A percentile compares a stretch with the other conserved stretches of the same genome.
These are phyloP conservation scores for Pelargonium citronellum DNA, from an alignment of 441 rosid genomes.

Conservation along the genomic window DNA sequence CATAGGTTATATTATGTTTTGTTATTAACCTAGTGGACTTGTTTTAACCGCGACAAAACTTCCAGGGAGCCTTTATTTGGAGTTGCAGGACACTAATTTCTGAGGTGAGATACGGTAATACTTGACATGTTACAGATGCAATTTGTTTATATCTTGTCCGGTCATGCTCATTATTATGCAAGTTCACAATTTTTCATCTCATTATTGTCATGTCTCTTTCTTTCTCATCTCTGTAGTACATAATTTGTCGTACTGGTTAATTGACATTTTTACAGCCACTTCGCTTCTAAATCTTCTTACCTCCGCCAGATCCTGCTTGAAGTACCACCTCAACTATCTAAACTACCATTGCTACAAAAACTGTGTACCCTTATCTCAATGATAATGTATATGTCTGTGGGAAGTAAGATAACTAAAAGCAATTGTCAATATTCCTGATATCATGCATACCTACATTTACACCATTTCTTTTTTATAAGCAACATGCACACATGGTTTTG, in stretches of 20 bases:
- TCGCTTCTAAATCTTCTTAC: neutral
- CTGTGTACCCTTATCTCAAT: neutral
- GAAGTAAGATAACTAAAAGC: neutral
- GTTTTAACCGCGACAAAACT: constrained; percentile 16
- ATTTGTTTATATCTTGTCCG: neutral
- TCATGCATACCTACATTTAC: neutral
- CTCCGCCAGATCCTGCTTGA: neutral
- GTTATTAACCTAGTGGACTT: constrained; percentile 18
- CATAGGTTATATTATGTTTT: constrained; percentile 8
- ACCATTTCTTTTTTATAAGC: neutral
- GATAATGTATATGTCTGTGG: neutral
- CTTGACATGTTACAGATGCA: neutral
- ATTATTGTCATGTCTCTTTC: neutral
- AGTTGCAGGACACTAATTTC: constrained; percentile 79
- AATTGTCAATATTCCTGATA: neutral
- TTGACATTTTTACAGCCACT: neutral
- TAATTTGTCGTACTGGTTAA: neutral
- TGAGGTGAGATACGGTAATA: constrained; percentile 47
- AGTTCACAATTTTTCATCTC: neutral
- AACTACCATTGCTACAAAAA: neutral
- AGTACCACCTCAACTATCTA: neutral
- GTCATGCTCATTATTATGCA: neutral
- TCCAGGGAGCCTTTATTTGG: constrained; percentile 89
- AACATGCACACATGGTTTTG: too few relatives aligned
- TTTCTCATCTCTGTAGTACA: neutral